phyloP scores from a whole-genome alignment of 495 filamentous ascomycete genomes.

The Penicillium desertorum region DNA sequence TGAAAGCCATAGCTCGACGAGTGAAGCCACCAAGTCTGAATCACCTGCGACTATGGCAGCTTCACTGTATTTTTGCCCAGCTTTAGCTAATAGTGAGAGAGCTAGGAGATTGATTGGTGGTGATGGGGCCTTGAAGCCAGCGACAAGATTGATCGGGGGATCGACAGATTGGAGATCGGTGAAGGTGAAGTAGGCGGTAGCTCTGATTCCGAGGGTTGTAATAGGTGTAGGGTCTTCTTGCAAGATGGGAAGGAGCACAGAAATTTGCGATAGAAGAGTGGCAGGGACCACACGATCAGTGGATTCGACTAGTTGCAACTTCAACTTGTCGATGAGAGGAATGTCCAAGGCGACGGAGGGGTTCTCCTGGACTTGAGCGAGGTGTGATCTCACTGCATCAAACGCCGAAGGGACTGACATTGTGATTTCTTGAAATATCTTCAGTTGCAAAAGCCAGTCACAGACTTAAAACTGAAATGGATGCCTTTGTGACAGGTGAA shows the following conservation, averaged over 20 bases:
- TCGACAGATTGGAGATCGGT: slow-evolving; percentile 44
- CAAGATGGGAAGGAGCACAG: slow-evolving; percentile 46
- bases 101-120: slow-evolving; percentile 68
- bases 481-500: not conserved
- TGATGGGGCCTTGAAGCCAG: slow-evolving; percentile 58
- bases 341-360: slow-evolving; percentile 39
- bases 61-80: slow-evolving; percentile 57
- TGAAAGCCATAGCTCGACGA: slow-evolving; percentile 72
- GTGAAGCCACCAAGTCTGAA: slow-evolving; percentile 56
- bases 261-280: slow-evolving; percentile 46
- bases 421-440: slow-evolving; percentile 1
- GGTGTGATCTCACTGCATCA: slow-evolving; percentile 38
- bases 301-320: slow-evolving; percentile 41
- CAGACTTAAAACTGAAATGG: not conserved
- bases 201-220: slow-evolving; percentile 43
- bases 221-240: slow-evolving; percentile 54
- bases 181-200: slow-evolving; percentile 43
- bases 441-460: not conserved
- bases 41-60: slow-evolving; percentile 67
- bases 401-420: slow-evolving; percentile 46
- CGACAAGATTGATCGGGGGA: slow-evolving; percentile 48
- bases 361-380: slow-evolving; percentile 37
- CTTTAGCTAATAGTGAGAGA: slow-evolving; percentile 71
- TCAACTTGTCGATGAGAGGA: slow-evolving; percentile 41
- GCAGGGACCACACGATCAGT: slow-evolving; percentile 39